These are phyloP conservation scores for Camelina laxa DNA, from an alignment of 345 rosid genomes.

Conservation along the genomic window DNA sequence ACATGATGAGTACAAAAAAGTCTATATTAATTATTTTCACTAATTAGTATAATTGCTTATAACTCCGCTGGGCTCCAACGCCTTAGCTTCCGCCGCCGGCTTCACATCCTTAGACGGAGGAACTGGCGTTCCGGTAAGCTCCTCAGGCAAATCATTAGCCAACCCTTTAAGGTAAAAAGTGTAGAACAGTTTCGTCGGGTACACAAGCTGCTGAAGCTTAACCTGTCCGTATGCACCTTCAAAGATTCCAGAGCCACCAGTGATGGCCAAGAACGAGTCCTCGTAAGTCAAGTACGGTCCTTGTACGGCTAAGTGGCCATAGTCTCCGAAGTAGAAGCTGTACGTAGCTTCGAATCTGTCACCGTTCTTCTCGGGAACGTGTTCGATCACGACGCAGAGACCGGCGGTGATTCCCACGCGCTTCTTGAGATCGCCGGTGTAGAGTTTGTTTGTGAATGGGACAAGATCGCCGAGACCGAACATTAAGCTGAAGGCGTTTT, in stretches of 20 bases:
- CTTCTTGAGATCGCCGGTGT: slow-evolving; percentile 71
- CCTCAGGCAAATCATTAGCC: slow-evolving; percentile 49
- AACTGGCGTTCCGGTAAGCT: slow-evolving; percentile 54
- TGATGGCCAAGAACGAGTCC: slow-evolving; percentile 66
- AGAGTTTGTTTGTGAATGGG: slow-evolving; percentile 87
- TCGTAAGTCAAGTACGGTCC: slow-evolving; percentile 69
- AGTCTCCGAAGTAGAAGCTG: slow-evolving; percentile 85
- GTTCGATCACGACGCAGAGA: slow-evolving; percentile 65
- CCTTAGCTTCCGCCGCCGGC: slow-evolving; percentile 59
- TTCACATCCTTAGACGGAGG: slow-evolving; percentile 54
- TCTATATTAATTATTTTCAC: no score
- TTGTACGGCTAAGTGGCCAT: slow-evolving; percentile 69
- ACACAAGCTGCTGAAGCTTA: slow-evolving; percentile 62
- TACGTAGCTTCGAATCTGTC: slow-evolving; percentile 78
- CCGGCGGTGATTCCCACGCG: slow-evolving; percentile 88
- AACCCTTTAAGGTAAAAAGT: slow-evolving; percentile 69
- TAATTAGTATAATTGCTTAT: slow-evolving; percentile 50
- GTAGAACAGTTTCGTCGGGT: slow-evolving; percentile 73
- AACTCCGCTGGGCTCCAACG: slow-evolving; percentile 50
- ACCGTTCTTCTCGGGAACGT: slow-evolving; percentile 78
- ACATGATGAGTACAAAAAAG: no score
- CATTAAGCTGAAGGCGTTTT: slow-evolving; percentile 51
- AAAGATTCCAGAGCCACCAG: slow-evolving; percentile 67
- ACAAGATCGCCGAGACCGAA: slow-evolving; percentile 83
- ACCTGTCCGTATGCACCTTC: slow-evolving; percentile 74